These are phyloP conservation scores for Hypoxylon crocopeplum DNA, from an alignment of 495 filamentous ascomycete species.

Conservation along the genomic window DNA sequence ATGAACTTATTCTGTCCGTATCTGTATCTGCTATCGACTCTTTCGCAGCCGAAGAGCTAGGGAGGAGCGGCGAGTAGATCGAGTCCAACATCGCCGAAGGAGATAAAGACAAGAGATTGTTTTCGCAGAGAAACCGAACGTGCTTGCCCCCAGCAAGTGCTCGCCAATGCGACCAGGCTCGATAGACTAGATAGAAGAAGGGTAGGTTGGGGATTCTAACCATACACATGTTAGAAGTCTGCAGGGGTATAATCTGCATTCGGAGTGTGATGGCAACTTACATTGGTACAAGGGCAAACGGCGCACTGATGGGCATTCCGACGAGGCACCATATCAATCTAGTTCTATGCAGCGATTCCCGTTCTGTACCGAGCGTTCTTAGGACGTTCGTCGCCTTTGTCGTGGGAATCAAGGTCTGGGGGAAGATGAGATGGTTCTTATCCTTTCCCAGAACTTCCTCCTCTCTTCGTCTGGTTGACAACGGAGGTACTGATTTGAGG, in stretches of 20 bases:
- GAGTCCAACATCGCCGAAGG: constrained; percentile 72
- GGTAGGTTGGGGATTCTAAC: constrained; percentile 89
- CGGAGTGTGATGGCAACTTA: constrained; percentile 54
- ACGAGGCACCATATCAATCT: constrained; percentile 80
- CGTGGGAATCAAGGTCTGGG: constrained; percentile 68
- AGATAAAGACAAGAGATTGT: constrained; percentile 67
- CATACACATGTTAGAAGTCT: constrained; percentile 7
- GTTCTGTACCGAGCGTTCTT: constrained; percentile 73
- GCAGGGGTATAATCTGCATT: neutral
- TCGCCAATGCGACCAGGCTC: constrained; percentile 72
- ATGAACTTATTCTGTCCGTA: constrained; percentile 27
- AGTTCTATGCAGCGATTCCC: constrained; percentile 76
- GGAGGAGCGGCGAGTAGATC: constrained; percentile 63
- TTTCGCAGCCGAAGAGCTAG: neutral
- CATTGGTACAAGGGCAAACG: constrained; percentile 84
- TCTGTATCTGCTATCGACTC: constrained; percentile 33
- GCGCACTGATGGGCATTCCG: constrained; percentile 83
- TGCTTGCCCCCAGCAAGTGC: constrained; percentile 86
- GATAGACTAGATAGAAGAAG: constrained; percentile 93
- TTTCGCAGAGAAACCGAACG: constrained; percentile 77
- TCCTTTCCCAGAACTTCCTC: constrained; percentile 68
- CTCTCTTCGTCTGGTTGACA: constrained; percentile 68
- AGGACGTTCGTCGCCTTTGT: constrained; percentile 67
- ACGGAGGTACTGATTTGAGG: constrained; percentile 88
- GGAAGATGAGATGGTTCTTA: constrained; percentile 80